Conservation (phyloP, 2,329 filamentous ascomycete genomes). For the Ceratocystis colombiana region DNA sequence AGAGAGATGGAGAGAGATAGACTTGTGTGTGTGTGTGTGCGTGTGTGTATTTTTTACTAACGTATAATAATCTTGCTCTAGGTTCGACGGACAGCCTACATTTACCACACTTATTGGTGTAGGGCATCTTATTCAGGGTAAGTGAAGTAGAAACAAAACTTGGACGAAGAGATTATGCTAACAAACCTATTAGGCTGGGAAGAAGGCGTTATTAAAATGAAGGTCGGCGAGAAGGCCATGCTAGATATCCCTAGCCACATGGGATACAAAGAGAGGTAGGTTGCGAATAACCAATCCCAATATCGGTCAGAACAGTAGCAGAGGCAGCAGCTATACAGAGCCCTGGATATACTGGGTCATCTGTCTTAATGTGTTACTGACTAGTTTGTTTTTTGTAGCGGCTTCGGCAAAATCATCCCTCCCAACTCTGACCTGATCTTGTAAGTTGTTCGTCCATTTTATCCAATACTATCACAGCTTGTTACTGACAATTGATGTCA, state of each 20-base stretch:
- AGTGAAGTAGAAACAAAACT: constrained; percentile 26
- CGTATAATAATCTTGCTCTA: constrained; percentile 37
- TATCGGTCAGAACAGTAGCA: not conserved
- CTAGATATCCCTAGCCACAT: constrained; percentile 69
- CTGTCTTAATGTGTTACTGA: constrained; percentile 4
- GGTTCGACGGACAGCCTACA: constrained; percentile 64
- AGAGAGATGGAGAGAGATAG: not conserved
- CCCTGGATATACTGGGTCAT: not conserved
- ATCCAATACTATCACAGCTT: not conserved
- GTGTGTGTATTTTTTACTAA: too few species aligned
- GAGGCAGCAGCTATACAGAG: not conserved
- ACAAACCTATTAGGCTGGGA: constrained; percentile 55
- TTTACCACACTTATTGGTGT: constrained; percentile 71
- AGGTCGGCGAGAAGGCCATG: constrained; percentile 78
- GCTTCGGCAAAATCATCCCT: constrained; percentile 70
- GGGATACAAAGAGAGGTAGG: constrained; percentile 54
- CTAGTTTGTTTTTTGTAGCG: constrained; percentile 39
- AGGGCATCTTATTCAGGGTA: constrained; percentile 79
- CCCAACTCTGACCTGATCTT: constrained; percentile 67
- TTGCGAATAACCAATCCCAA: constrained; percentile 12
- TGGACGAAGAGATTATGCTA: not conserved
- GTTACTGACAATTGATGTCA: constrained; percentile 25
- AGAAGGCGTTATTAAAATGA: constrained; percentile 76
- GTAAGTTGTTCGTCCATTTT: constrained; percentile 45
- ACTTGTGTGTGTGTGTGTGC: too few species aligned